A percentile compares a stretch with the other conserved stretches of the same genome.
These are phyloP conservation scores for Capsella bursapastoris DNA, from an alignment of 345 rosid species.

Conservation along the genomic window DNA sequence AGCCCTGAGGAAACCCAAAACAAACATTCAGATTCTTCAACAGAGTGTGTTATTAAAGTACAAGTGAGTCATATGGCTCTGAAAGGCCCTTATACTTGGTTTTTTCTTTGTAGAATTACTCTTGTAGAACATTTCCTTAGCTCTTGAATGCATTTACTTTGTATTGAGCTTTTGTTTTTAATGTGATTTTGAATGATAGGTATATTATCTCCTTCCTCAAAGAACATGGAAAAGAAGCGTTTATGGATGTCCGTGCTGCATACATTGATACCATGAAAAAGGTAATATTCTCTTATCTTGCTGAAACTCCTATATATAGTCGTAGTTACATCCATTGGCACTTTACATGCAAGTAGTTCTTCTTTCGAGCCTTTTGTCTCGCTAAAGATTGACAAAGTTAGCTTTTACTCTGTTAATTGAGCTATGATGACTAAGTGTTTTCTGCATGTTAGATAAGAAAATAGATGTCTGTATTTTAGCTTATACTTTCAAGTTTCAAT, in stretches of 20 bases:
- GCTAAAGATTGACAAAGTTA: conserved; percentile 18
- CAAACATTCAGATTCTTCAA: conserved; percentile 98
- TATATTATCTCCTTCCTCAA: conserved; percentile 80
- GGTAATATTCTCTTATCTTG: conserved; percentile 52
- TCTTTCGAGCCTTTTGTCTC: conserved; percentile 6
- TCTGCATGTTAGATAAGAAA: conserved; percentile 9
- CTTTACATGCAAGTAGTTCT: conserved; percentile 16
- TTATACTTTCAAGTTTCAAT: background rate
- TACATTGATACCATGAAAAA: conserved; percentile 97
- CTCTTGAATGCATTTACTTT: background rate
- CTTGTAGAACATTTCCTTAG: conserved; percentile 13
- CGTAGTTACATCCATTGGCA: background rate
- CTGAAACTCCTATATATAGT: conserved; percentile 14
- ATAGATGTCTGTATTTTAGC: conserved; percentile 2
- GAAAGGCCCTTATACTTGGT: background rate
- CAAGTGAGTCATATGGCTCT: conserved; percentile 62
- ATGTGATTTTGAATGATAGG: conserved; percentile 46
- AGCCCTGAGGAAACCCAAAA: conserved; percentile 96
- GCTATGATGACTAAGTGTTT: background rate
- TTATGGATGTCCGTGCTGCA: conserved; percentile 85
- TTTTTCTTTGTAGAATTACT: conserved; percentile 15
- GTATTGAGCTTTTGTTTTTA: too few relatives aligned
- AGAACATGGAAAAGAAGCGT: conserved; percentile 92
- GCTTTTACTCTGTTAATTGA: conserved; percentile 21
- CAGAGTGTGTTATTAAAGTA: conserved; percentile 92